Evolutionary conservation across 768 basidiomycete genomes (phyloP), one percentile per base, ranked within the genome.

Genomic region (Leccinum incarnatum): DNA sequence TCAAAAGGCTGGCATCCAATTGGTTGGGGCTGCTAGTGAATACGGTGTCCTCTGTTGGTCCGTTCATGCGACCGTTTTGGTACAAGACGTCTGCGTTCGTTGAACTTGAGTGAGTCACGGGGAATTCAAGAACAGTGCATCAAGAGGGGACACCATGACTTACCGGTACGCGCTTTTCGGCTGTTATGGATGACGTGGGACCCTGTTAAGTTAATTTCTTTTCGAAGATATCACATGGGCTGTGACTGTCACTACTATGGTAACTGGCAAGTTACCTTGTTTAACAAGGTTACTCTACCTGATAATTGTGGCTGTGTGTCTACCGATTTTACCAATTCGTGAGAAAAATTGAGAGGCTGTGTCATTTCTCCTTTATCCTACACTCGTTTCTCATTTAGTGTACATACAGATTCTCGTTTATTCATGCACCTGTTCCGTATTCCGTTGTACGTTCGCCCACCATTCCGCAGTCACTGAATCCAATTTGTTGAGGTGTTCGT

Each of bases 201-300:
- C 83, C 54, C 77, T 75, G 70, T 85, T 83, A 82, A 96, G n/a
- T n/a, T n/a, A n/a, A n/a, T 91, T 71, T 85, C 69, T 54, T 72
- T 79, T 63, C 82, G 82, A 64, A 96, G 90, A 69, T 89, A 95
- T 90, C 91, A 95, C 79, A 89, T 87, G 0, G 27, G 94, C 89
- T 25, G 75, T 69, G 53, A 90, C 51, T 0, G 94, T 95, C 63
- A 95, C 82, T 19, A 92, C 45, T 36, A 85, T 69, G 1, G 92
- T 92, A 27, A 27, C 25, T 27, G 25, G 25, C 25, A 27, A 27
- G 25, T 27, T 27, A 27, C 27, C 27, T 27, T 27, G 27, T 29
- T 29, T 29, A 29, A 1, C 27, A 29, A 29, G 27, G 27, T 29
- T 8, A 29, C 27, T 29, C 27, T 8, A 29, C 27, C 8, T 29